Evolutionary conservation across 2,329 filamentous ascomycete species (phyloP).

Genomic region (Pyrenophora graminea): DNA sequence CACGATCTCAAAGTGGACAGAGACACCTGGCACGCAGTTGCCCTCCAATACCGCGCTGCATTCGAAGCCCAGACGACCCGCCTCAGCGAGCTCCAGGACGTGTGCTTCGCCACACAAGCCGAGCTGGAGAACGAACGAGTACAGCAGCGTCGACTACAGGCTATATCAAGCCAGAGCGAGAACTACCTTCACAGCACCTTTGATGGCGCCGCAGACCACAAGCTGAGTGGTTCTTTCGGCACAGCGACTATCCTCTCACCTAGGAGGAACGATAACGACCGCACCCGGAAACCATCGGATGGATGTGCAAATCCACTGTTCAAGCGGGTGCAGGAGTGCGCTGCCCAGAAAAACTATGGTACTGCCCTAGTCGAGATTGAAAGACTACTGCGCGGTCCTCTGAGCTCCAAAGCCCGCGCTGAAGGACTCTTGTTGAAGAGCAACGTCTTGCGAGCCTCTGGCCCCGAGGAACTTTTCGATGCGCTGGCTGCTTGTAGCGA

Average conservation of each 20-base stretch:
- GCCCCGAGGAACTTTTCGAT: slow-evolving; percentile 31
- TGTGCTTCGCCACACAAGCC: slow-evolving; percentile 39
- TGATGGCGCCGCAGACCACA: slow-evolving; percentile 9
- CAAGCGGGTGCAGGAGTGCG: slow-evolving; percentile 23
- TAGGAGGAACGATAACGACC: background rate
- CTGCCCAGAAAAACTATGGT: slow-evolving; percentile 25
- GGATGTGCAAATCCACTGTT: slow-evolving; percentile 22
- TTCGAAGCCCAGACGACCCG: slow-evolving; percentile 32
- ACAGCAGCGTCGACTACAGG: slow-evolving; percentile 18
- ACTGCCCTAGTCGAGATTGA: slow-evolving; percentile 32
- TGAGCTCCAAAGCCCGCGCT: slow-evolving; percentile 29
- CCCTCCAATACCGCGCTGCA: slow-evolving; percentile 33
- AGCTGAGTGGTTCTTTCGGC: slow-evolving; percentile 9
- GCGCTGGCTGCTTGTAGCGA: slow-evolving; percentile 40
- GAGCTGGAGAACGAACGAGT: slow-evolving; percentile 39
- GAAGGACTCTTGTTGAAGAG: slow-evolving; percentile 41
- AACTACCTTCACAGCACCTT: background rate
- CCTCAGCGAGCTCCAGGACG: slow-evolving; percentile 31
- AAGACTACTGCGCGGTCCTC: slow-evolving; percentile 29
- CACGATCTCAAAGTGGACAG: slow-evolving; percentile 34
- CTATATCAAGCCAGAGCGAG: slow-evolving; percentile 1
- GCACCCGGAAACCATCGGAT: background rate
- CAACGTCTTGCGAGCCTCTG: slow-evolving; percentile 25
- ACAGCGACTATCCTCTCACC: slow-evolving; percentile 19
- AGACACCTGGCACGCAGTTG: slow-evolving; percentile 37